Evolutionary conservation across 108 stramenopile genomes (phyloP).

Genomic region (Fragilaria crotonensis): DNA sequence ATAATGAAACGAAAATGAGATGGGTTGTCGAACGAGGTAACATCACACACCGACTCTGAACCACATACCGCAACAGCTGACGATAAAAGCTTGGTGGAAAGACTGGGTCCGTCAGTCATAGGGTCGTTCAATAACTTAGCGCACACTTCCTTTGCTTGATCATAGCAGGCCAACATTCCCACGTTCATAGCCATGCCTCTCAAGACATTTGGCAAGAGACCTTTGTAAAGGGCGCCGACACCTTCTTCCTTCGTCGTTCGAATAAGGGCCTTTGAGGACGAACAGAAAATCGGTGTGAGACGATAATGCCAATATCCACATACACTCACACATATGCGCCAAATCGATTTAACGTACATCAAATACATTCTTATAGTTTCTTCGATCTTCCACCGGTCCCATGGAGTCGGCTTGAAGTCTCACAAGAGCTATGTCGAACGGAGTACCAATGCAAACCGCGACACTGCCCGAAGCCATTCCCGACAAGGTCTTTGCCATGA

Average conservation of each 20-base stretch:
- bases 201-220: constrained; percentile 89
- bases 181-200: constrained; percentile 99
- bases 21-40: neutral
- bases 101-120: constrained; percentile 70
- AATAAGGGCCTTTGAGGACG: constrained; percentile 58
- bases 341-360: constrained; percentile 75
- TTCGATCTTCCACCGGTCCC: constrained; percentile 79
- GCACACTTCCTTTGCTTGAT: constrained; percentile 94
- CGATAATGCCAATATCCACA: neutral
- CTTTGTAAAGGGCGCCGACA: constrained; percentile 90
- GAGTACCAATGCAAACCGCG: constrained; percentile 96
- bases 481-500: constrained; percentile 79
- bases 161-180: constrained; percentile 98
- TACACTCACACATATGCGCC: too few relatives aligned
- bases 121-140: constrained; percentile 63
- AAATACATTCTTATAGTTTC: constrained; percentile 98
- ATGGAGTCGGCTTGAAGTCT: constrained; percentile 94
- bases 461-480: constrained; percentile 94
- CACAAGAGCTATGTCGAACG: constrained; percentile 97
- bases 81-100: constrained; percentile 81
- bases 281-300: neutral
- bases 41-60: neutral
- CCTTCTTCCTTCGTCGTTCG: constrained; percentile 92
- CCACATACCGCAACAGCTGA: constrained; percentile 53
- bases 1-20: too few relatives aligned